A percentile compares a stretch with the other conserved stretches of the same genome.
Conservation (phyloP, 208 protist species). For the Naegleria fowleri region DNA sequence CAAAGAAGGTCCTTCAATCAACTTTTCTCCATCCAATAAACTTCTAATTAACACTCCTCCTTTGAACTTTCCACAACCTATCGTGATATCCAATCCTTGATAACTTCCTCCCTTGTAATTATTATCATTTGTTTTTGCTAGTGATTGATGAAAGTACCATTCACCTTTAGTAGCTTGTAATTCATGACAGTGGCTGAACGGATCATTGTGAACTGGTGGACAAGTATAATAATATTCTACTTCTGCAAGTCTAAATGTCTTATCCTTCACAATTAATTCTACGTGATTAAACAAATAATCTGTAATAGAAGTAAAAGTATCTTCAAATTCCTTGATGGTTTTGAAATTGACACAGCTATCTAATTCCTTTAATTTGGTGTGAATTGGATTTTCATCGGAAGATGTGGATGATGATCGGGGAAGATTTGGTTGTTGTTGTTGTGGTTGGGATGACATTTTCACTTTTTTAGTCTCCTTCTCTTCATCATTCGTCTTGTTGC, state of each 20-base stretch:
- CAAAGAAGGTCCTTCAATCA: background rate
- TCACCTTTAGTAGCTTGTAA: background rate
- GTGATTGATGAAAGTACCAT: slow-evolving; percentile 1
- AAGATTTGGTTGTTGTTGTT: too few species aligned
- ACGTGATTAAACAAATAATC: background rate
- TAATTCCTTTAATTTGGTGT: background rate
- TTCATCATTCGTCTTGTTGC: background rate
- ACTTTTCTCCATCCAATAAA: background rate
- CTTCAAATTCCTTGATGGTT: background rate
- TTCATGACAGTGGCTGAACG: background rate
- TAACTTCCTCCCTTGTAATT: background rate
- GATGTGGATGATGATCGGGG: too few species aligned
- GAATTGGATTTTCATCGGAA: background rate
- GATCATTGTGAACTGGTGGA: background rate
- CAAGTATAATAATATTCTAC: background rate
- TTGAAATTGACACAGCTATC: background rate
- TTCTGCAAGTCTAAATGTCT: background rate
- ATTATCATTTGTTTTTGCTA: background rate
- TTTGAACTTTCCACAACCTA: background rate
- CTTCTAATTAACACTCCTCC: background rate
- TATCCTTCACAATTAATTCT: background rate
- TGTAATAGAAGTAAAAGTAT: background rate
- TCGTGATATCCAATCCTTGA: background rate
- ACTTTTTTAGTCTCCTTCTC: background rate
- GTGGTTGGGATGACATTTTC: background rate